Evolutionary conservation across 768 basidiomycete genomes (phyloP).

Genomic region (Mycena sanguinolenta): DNA sequence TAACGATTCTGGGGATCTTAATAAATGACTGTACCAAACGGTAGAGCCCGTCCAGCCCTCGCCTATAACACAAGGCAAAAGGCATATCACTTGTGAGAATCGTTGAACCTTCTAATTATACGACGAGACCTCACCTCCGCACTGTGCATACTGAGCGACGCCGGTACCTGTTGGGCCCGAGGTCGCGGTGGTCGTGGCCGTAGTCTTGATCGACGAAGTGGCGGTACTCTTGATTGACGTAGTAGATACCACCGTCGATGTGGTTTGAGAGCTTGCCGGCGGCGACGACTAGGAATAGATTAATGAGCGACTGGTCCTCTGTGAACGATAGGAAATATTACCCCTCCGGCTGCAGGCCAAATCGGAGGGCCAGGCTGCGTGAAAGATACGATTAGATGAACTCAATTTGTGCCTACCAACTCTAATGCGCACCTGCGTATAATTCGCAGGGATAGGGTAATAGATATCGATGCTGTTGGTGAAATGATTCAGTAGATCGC

Average conservation of each 20-base stretch:
- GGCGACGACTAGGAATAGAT: not conserved
- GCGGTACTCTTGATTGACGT: not conserved
- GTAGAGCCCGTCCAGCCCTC: slow-evolving; percentile 9
- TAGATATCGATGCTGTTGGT: slow-evolving; percentile 29
- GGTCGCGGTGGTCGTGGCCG: not conserved
- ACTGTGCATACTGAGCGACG: slow-evolving; percentile 13
- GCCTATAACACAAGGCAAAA: not conserved
- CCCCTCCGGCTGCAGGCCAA: slow-evolving; percentile 13
- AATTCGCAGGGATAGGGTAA: slow-evolving; percentile 35
- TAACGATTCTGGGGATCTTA: not conserved
- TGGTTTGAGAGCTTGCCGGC: not conserved
- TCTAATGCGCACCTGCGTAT: slow-evolving; percentile 19
- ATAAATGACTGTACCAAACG: not conserved
- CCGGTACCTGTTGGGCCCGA: not conserved
- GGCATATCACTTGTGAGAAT: not conserved
- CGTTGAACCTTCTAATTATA: not conserved
- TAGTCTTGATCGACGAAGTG: not conserved
- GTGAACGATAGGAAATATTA: not conserved
- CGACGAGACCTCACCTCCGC: slow-evolving; percentile 5
- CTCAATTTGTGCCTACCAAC: too few species aligned
- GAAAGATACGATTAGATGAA: not conserved
- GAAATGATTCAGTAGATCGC: not conserved
- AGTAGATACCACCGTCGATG: not conserved
- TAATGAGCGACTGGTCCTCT: not conserved
- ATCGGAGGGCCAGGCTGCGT: slow-evolving; percentile 32